These are phyloP conservation scores for Isatis tinctoria DNA, from an alignment of 345 rosid species.

Conservation along the genomic window DNA sequence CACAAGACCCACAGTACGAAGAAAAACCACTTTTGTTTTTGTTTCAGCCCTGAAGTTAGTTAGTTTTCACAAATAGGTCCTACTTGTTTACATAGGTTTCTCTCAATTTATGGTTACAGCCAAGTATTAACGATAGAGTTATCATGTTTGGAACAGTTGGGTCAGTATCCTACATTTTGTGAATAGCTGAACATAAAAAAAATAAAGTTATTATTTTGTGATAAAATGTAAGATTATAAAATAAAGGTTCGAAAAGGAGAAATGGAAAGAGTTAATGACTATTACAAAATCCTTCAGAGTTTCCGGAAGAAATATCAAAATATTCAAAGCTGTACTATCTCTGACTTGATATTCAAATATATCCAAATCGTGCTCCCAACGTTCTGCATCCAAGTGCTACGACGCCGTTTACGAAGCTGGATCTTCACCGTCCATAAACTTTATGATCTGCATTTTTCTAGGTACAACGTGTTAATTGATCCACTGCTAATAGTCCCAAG, in stretches of 20 bases:
- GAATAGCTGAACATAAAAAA: neutral
- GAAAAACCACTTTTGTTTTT: neutral
- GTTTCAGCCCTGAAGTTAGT: neutral
- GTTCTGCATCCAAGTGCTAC: constrained; percentile 13
- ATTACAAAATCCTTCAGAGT: neutral
- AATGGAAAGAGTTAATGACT: neutral
- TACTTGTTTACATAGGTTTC: neutral
- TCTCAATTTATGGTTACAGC: neutral
- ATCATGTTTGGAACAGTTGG: neutral
- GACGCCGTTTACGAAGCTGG: constrained; percentile 10
- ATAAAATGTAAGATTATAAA: neutral
- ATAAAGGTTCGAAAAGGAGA: neutral
- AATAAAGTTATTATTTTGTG: neutral
- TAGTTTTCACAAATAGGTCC: neutral
- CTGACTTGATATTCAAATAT: neutral
- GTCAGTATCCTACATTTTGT: no score
- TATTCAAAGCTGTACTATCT: constrained; percentile 8
- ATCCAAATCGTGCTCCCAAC: constrained; percentile 30
- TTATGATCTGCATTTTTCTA: neutral
- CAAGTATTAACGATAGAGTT: neutral
- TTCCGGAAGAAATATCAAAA: neutral
- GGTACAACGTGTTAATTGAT: neutral
- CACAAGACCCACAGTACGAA: neutral
- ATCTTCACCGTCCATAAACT: constrained; percentile 20
- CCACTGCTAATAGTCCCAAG: neutral